Evolutionary conservation across 108 stramenopile species (phyloP).

Genomic region (Cyclotella atomus): DNA sequence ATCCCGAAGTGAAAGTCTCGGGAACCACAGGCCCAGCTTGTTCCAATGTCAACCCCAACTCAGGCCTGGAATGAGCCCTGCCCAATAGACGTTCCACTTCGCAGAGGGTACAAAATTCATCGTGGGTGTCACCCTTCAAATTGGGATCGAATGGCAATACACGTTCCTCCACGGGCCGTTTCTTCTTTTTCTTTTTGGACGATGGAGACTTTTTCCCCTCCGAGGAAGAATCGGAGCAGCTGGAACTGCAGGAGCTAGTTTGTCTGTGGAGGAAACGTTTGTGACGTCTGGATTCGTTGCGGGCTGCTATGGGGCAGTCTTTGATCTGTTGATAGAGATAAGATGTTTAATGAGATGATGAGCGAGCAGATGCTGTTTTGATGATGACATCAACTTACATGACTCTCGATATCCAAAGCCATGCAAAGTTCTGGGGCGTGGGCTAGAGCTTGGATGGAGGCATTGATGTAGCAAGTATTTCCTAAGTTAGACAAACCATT

Average conservation of each 20-base stretch:
- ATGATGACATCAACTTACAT: constrained; percentile 62
- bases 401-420: constrained; percentile 83
- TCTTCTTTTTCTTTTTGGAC: constrained; percentile 9
- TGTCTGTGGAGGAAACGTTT: neutral
- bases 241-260: neutral
- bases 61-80: constrained; percentile 58
- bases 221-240: neutral
- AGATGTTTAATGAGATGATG: constrained; percentile 27
- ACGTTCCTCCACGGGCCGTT: constrained; percentile 16
- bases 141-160: constrained; percentile 1
- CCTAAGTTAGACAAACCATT: constrained; percentile 84
- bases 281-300: neutral
- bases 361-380: constrained; percentile 29
- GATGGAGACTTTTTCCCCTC: neutral
- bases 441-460: constrained; percentile 83
- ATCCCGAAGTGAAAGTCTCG: constrained; percentile 73
- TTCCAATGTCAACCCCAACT: constrained; percentile 20
- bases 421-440: constrained; percentile 88
- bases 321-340: neutral
- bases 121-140: constrained; percentile 18
- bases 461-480: constrained; percentile 91
- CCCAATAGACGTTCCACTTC: constrained; percentile 74
- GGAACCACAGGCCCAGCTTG: constrained; percentile 64
- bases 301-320: constrained; percentile 1
- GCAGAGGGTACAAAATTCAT: constrained; percentile 81